Percentiles rank a stretch among this genome's conserved stretches.
These are phyloP conservation scores for Kluyveromyces sp. DNA, from an alignment of 1,139 yeast genomes.

Conservation along the genomic window DNA sequence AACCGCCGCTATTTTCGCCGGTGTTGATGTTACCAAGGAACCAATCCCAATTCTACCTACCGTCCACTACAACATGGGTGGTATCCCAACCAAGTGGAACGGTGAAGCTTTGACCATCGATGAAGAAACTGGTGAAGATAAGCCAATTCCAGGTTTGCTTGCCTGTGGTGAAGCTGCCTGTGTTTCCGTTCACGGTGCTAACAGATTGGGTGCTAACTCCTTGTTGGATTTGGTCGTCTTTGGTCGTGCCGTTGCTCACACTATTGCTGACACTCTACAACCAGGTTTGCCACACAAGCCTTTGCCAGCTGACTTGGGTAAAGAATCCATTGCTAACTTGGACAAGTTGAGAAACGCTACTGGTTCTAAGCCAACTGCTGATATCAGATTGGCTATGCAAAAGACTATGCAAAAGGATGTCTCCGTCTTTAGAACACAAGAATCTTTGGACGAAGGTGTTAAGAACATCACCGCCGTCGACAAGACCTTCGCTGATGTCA, in stretches of 20 bases:
- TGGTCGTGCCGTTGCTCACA: conserved; percentile 96
- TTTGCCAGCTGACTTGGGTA: conserved; percentile 78
- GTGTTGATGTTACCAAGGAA: conserved; percentile 98
- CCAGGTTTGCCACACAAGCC: conserved; percentile 85
- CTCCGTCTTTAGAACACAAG: conserved; percentile 94
- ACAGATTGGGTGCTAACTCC: conserved; percentile 99
- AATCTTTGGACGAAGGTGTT: conserved; percentile 88
- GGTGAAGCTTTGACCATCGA: conserved; percentile 88
- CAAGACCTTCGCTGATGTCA: conserved; percentile 60
- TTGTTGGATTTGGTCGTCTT: conserved; percentile 92
- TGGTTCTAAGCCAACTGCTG: conserved; percentile 79
- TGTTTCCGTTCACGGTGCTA: conserved; percentile 97
- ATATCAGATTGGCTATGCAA: conserved; percentile 89
- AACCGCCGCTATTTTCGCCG: conserved; percentile 97
- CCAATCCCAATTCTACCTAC: conserved; percentile 98
- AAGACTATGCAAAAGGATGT: conserved; percentile 94
- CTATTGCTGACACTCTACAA: conserved; percentile 73
- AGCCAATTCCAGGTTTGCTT: conserved; percentile 83
- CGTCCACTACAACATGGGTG: conserved; percentile 99
- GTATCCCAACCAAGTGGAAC: conserved; percentile 96
- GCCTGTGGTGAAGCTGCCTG: conserved; percentile 99
- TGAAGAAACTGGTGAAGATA: conserved; percentile 77
- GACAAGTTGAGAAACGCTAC: conserved; percentile 79
- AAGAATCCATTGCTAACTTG: conserved; percentile 82
- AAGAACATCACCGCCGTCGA: conserved; percentile 70